Conservation (phyloP, 1,139 yeast species). For the Suhomyces panamericanus region DNA sequence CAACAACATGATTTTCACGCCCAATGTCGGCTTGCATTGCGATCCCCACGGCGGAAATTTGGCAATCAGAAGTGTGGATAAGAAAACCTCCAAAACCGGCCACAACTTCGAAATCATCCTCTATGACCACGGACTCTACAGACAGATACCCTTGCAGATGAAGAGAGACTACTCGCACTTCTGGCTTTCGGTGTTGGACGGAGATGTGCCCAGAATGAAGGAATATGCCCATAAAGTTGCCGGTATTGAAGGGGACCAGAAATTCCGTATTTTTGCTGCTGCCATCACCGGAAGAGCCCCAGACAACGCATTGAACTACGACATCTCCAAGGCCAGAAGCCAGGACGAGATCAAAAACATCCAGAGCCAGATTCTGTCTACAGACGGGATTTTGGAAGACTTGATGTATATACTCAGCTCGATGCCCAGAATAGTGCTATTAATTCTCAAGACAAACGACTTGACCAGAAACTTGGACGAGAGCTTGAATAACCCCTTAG, state of each 20-base stretch:
- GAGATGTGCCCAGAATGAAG: conserved; percentile 64
- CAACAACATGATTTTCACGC: conserved; percentile 93
- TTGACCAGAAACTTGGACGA: conserved; percentile 88
- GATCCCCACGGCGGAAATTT: conserved; percentile 98
- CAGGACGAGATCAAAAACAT: conserved; percentile 62
- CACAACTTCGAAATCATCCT: conserved; percentile 89
- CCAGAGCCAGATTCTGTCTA: conserved; percentile 57
- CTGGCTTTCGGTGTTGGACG: conserved; percentile 86
- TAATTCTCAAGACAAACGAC: conserved; percentile 92
- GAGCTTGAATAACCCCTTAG: conserved; percentile 74
- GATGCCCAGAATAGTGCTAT: conserved; percentile 81
- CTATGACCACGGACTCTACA: conserved; percentile 92
- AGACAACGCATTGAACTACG: conserved; percentile 45
- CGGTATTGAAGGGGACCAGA: conserved; percentile 68
- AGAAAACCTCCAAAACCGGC: conserved; percentile 32
- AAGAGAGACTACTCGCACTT: conserved; percentile 84
- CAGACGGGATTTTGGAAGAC: conserved; percentile 65
- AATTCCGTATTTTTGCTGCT: conserved; percentile 82
- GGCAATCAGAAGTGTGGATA: conserved; percentile 61
- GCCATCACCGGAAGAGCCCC: conserved; percentile 88
- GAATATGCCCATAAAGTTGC: conserved; percentile 77
- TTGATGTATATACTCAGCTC: conserved; percentile 77
- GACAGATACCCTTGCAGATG: conserved; percentile 76
- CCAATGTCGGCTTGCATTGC: conserved; percentile 89
- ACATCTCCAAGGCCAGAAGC: conserved; percentile 48